A percentile compares a stretch with the other conserved stretches of the same genome.
phyloP scores from a whole-genome alignment of 768 basidiomycete genomes.

The Kwoniella sp. region DNA sequence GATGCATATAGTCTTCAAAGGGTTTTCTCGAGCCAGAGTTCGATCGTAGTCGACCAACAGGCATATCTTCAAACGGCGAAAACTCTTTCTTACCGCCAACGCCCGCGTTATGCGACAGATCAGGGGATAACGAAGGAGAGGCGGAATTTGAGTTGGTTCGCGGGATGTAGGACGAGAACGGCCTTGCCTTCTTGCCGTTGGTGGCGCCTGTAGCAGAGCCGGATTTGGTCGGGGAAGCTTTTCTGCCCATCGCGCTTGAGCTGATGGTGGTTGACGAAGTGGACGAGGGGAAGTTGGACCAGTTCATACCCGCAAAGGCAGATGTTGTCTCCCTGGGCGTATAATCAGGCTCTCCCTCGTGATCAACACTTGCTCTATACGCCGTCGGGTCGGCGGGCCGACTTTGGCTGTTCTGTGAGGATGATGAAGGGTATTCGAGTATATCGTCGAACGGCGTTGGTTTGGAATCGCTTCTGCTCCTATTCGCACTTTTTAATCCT shows the following conservation, averaged over 20 bases:
- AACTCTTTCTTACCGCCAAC: slow-evolving; percentile 3
- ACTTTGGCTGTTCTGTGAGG: background rate
- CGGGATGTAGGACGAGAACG: slow-evolving; percentile 6
- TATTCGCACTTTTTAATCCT: background rate
- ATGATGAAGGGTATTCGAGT: slow-evolving; percentile 21
- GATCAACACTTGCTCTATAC: background rate
- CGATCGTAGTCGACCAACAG: slow-evolving; percentile 16
- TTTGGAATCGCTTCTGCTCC: slow-evolving; percentile 33
- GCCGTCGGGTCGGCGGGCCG: background rate
- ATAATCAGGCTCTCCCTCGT: slow-evolving; percentile 23
- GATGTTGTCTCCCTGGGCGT: slow-evolving; percentile 38
- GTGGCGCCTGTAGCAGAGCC: background rate
- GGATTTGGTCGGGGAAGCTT: background rate
- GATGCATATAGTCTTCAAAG: slow-evolving; percentile 20
- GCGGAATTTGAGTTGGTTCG: background rate
- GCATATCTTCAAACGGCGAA: slow-evolving; percentile 34
- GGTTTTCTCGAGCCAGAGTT: slow-evolving; percentile 19
- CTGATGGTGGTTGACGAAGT: background rate
- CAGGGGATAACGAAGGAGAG: background rate
- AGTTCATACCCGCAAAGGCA: slow-evolving; percentile 25
- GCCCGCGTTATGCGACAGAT: background rate
- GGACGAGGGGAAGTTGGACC: slow-evolving; percentile 9
- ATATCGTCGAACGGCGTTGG: slow-evolving; percentile 32
- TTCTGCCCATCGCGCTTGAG: background rate
- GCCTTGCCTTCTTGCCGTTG: slow-evolving; percentile 8